phyloP scores from a whole-genome alignment of 805 yeast genomes.

The Lipomyces spencermartinsiae region DNA sequence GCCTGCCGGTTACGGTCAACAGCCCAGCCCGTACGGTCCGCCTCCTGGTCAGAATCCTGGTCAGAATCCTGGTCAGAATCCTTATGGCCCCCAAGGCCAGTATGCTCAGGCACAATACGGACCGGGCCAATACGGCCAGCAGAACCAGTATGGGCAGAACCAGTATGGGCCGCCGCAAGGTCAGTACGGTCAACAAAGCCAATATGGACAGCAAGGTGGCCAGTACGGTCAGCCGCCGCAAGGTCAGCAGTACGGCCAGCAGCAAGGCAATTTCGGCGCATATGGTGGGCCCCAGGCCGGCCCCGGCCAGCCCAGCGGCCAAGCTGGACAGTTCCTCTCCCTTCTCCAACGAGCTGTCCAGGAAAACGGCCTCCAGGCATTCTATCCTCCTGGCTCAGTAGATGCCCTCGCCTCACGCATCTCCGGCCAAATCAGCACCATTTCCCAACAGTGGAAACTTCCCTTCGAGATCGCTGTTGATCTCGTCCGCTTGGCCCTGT shows the following conservation, averaged over 20 bases:
- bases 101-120: constrained; percentile 24
- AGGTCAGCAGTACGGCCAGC: constrained; percentile 30
- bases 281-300: constrained; percentile 15
- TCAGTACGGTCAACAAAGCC: constrained; percentile 17
- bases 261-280: constrained; percentile 20
- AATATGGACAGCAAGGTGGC: constrained; percentile 25
- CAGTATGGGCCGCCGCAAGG: constrained; percentile 19
- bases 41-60: constrained; percentile 11
- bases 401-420: constrained; percentile 42
- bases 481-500: constrained; percentile 43
- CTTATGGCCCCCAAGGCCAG: neutral
- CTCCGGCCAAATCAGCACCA: constrained; percentile 31
- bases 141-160: constrained; percentile 22
- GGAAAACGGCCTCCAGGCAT: constrained; percentile 42
- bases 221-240: constrained; percentile 24
- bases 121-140: constrained; percentile 29
- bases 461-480: constrained; percentile 45
- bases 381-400: constrained; percentile 44
- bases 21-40: constrained; percentile 8
- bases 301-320: constrained; percentile 21
- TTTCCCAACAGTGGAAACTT: constrained; percentile 42
- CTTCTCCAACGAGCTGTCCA: constrained; percentile 39
- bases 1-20: constrained; percentile 31
- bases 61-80: constrained; percentile 12
- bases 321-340: constrained; percentile 31